Percentiles rank a stretch among this genome's conserved stretches.
These are phyloP conservation scores for Dioscorea dumetorum DNA, from an alignment of 106 monocot species.

Conservation along the genomic window DNA sequence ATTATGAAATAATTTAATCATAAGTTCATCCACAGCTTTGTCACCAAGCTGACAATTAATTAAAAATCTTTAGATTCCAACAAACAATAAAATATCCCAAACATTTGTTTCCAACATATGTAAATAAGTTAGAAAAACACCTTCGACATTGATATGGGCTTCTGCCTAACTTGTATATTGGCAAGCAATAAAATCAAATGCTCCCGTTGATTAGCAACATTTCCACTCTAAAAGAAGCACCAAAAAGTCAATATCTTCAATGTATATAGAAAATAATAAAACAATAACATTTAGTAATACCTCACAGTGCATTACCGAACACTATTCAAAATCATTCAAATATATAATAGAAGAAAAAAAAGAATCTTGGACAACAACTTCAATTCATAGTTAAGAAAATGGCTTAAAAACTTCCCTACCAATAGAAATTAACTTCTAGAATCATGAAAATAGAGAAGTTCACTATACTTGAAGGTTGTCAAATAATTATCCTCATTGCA, in stretches of 20 bases:
- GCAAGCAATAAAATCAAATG: conserved; percentile 75
- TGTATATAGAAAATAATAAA: background rate
- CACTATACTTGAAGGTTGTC: too few species aligned
- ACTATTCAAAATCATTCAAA: background rate
- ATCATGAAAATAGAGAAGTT: too few species aligned
- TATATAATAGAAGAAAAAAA: background rate
- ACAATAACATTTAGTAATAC: background rate
- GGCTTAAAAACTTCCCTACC: too few species aligned
- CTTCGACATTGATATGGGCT: conserved; percentile 48
- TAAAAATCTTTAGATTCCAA: conserved; percentile 1
- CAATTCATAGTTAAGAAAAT: background rate
- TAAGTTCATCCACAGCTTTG: conserved; percentile 59
- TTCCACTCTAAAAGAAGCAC: conserved; percentile 47
- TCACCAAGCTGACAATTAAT: conserved; percentile 57
- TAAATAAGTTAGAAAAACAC: conserved; percentile 12
- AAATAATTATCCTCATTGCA: too few species aligned
- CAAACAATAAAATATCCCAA: conserved; percentile 1
- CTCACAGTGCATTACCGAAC: background rate
- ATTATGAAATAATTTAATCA: conserved; percentile 58
- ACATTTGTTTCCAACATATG: background rate
- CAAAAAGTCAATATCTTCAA: conserved; percentile 2
- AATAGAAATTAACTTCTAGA: too few species aligned
- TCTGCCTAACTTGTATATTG: conserved; percentile 59
- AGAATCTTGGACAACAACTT: background rate
- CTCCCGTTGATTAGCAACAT: conserved; percentile 77